These are phyloP conservation scores for Teratosphaeria pseudoeucalypti DNA, from an alignment of 2,329 filamentous ascomycete species.

Conservation along the genomic window DNA sequence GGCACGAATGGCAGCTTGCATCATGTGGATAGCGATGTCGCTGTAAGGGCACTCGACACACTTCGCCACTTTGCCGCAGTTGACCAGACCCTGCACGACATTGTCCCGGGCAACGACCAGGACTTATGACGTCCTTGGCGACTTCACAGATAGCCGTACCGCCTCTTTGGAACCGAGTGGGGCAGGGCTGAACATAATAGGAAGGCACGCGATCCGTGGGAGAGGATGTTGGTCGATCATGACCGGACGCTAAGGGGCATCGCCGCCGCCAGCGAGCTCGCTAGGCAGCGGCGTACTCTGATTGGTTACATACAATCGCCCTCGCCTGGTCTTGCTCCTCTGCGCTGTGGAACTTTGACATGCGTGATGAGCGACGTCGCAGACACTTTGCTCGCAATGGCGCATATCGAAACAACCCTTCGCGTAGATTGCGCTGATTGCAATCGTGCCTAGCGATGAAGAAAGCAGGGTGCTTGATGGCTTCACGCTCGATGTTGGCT, in stretches of 20 bases:
- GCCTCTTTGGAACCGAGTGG: neutral
- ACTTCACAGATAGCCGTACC: too few species aligned
- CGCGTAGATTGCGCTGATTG: too few species aligned
- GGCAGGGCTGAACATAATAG: neutral
- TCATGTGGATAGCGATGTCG: neutral
- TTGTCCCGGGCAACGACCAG: too few species aligned
- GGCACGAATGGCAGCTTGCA: neutral
- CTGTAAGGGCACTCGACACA: too few species aligned
- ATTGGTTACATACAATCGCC: neutral
- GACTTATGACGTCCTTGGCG: too few species aligned
- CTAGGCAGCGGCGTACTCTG: neutral
- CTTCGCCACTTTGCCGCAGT: too few species aligned
- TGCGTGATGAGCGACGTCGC: neutral
- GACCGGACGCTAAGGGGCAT: neutral
- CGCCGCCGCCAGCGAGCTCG: neutral
- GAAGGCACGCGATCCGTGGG: neutral
- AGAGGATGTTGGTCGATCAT: neutral
- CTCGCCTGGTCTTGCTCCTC: neutral
- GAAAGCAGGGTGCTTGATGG: too few species aligned
- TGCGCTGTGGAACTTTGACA: too few species aligned
- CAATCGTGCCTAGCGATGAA: too few species aligned
- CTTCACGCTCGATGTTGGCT: too few species aligned
- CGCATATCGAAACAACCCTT: too few species aligned
- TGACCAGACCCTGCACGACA: too few species aligned
- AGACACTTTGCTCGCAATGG: neutral